Conservation (phyloP, 768 basidiomycete species). For the Pisolithus microcarpus region DNA sequence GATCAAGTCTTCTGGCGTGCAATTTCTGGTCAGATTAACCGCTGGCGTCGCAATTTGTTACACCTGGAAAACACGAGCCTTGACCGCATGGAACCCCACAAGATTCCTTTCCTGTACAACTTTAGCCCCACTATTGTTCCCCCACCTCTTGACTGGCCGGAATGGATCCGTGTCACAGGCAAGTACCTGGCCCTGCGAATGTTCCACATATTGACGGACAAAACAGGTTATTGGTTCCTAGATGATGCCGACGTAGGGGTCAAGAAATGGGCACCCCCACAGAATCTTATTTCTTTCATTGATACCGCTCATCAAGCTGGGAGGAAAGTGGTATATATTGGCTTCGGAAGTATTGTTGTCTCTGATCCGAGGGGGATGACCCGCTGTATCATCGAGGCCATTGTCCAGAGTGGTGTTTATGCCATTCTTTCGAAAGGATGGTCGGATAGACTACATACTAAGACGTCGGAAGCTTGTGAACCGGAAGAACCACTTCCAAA, state of each 20-base stretch:
- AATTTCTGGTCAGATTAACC: constrained; percentile 88
- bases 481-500: constrained; percentile 64
- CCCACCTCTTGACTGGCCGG: constrained; percentile 95
- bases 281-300: constrained; percentile 76
- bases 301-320: constrained; percentile 61
- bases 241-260: constrained; percentile 85
- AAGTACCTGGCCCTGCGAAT: constrained; percentile 8
- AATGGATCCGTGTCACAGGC: constrained; percentile 96
- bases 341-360: constrained; percentile 96
- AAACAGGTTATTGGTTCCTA: constrained; percentile 91
- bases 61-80: constrained; percentile 75
- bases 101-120: constrained; percentile 96
- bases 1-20: constrained; percentile 98
- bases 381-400: constrained; percentile 81
- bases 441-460: constrained; percentile 82
- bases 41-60: constrained; percentile 78
- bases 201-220: constrained; percentile 4
- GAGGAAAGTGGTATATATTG: constrained; percentile 95
- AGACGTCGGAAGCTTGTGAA: constrained; percentile 52
- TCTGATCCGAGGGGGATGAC: constrained; percentile 93
- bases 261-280: constrained; percentile 85
- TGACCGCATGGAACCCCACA: constrained; percentile 96
- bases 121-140: constrained; percentile 90
- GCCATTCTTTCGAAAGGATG: constrained; percentile 97
- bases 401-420: constrained; percentile 77